phyloP scores from a whole-genome alignment of 805 yeast species.

The Candida montana region DNA sequence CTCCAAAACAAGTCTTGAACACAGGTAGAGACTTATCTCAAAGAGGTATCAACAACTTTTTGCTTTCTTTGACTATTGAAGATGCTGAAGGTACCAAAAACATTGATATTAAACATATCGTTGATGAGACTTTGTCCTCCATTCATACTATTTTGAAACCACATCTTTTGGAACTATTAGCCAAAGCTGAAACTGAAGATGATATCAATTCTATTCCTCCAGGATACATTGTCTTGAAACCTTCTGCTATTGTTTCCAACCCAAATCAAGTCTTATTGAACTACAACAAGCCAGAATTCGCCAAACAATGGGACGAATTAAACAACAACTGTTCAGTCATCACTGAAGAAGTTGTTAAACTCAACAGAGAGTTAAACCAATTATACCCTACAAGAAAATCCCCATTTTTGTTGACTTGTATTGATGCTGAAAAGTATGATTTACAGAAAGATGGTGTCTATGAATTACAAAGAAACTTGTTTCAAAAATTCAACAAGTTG shows the following conservation, averaged over 20 bases:
- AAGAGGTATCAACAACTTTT: constrained; percentile 87
- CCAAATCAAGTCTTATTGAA: constrained; percentile 70
- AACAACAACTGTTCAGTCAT: constrained; percentile 62
- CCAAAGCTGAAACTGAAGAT: constrained; percentile 40
- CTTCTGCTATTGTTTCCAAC: constrained; percentile 78
- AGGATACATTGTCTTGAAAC: constrained; percentile 89
- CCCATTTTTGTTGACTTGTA: constrained; percentile 70
- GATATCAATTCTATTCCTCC: constrained; percentile 72
- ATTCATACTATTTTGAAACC: constrained; percentile 65
- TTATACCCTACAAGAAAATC: constrained; percentile 59
- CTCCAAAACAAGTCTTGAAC: constrained; percentile 56
- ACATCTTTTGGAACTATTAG: constrained; percentile 42
- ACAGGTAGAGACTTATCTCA: constrained; percentile 64
- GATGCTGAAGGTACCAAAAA: constrained; percentile 77
- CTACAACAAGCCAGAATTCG: constrained; percentile 48
- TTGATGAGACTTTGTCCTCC: constrained; percentile 59
- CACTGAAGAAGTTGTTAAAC: constrained; percentile 48
- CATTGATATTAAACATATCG: constrained; percentile 52
- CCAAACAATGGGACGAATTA: constrained; percentile 49
- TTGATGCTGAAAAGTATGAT: constrained; percentile 89
- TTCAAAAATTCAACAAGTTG: constrained; percentile 61
- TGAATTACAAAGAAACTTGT: constrained; percentile 78
- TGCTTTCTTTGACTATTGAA: constrained; percentile 91
- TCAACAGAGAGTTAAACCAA: constrained; percentile 44
- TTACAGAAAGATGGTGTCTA: constrained; percentile 83